These are phyloP conservation scores for Clitoria ternatea DNA, from an alignment of 306 rosid species.

Conservation along the genomic window DNA sequence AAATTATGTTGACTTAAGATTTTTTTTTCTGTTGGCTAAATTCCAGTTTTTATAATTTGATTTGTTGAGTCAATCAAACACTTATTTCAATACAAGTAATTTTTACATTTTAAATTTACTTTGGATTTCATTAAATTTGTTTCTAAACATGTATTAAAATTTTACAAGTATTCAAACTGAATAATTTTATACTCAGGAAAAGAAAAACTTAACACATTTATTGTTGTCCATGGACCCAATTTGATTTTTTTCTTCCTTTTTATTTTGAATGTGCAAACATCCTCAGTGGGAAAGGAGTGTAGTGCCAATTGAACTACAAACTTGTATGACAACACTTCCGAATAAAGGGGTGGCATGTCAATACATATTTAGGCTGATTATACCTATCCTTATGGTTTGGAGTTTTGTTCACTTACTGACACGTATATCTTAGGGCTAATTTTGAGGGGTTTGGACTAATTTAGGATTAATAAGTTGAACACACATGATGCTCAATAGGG, in stretches of 20 bases:
- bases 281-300: neutral
- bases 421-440: no score
- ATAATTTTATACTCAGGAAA: no score
- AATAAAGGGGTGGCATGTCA: neutral
- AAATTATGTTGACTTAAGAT: no score
- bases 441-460: no score
- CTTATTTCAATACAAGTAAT: no score
- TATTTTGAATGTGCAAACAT: neutral
- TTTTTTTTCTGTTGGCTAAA: no score
- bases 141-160: no score
- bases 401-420: neutral
- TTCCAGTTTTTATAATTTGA: no score
- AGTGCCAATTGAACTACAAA: neutral
- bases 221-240: neutral
- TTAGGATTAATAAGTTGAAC: neutral
- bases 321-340: neutral
- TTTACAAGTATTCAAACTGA: neutral
- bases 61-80: no score
- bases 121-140: no score
- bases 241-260: neutral
- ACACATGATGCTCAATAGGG: neutral
- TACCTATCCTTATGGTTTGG: neutral
- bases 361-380: neutral
- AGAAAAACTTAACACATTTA: no score
- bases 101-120: no score